Evolutionary conservation across 2,329 filamentous ascomycete species (phyloP), one percentile per base, ranked within the genome.

Genomic region (Scytalidium sp.): DNA sequence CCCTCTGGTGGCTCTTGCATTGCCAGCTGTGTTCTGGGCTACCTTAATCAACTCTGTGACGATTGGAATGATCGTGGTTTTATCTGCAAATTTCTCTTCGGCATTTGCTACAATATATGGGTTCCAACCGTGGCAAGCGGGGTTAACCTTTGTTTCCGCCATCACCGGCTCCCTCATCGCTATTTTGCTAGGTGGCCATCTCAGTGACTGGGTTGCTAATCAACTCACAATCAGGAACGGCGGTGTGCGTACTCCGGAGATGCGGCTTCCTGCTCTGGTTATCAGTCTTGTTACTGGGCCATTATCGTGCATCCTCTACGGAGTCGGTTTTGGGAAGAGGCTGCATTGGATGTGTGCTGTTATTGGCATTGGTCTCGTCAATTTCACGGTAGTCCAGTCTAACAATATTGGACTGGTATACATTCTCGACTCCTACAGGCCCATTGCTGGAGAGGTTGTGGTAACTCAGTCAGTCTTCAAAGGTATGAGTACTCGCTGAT

Each of bases 371-470:
- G 77, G 70, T 11, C 64, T 81, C n/a, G 74, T 81, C 49, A 80
- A 75, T 57, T 80, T 83, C 52, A 74, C 76, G 13, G 76, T 82
- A 45, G 74, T 75, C 0, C 78, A 81, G 57, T 75, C 71, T 2
- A 80, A 75, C 4, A 82, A 80, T 48, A 68, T 84, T 7, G 72
- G 73, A 7, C 66, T 83, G 2, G 78, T 81, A 3, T 83, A 83
- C 58, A 73, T 73, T 5, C 79, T 83, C 50, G 80, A 83, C 56
- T 67, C 72, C 2, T 83, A 83, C 58, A 71, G 79, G 0, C 79
- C 80, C 0, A 70, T 82, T 29, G 77, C 79, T 3, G 80, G 78
- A 7, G 80, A 83, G 59, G 67, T 79, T 10, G 74, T 74, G 0
- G 64, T 83, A 19, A 71, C 79, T 0, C 71, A 79, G 21, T 67